Evolutionary conservation across 768 basidiomycete species (phyloP), one percentile per base, ranked within the genome.

Genomic region (Trametes cubensis): DNA sequence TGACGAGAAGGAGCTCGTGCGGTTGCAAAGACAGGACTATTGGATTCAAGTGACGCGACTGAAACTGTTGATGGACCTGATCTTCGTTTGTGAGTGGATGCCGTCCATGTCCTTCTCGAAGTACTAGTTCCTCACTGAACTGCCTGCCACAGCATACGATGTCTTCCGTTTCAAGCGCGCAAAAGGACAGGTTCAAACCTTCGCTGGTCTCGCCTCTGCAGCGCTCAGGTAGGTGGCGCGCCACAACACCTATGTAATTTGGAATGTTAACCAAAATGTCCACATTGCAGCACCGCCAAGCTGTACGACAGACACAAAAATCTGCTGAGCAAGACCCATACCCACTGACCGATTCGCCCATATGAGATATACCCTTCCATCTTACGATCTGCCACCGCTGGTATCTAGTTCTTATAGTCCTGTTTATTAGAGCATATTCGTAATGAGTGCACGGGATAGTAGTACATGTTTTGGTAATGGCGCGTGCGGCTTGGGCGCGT

Each of bases 11-110:
- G 91, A 93, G 72, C 78, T 92, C 48, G 71, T 76, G 52, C 77
- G 88, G 45, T 81, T 95, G 39, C 82, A 83, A 71, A 80, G 82
- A 65, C 87, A 92, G 74, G 85, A 84, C 67, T 86, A 88, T 68
- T 94, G 92, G 92, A 76, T 94, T 49, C 84, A 84, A 66, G 73
- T 90, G 52, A 81, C 87, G 25, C 77, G 88, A 60, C 77, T 80
- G 58, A 94, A 94, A 77, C 77, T 94, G 61, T 69, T 82, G 45
- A 91, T 93, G 90, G 92, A 94, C 73, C 76, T 94, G 63, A 84
- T 92, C 69, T 94, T 94, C 75, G 92, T 93, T 71, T 92, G 92
- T 94, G 71, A 75, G 84, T 73, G 23, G 49, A 30, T 59, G 28
- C 21, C 44, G n/a, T 14, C 1, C 38, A 15, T 34, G 6, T 6